These are phyloP conservation scores for Taphrina confusa DNA, from an alignment of 1,139 yeast species.

Conservation along the genomic window DNA sequence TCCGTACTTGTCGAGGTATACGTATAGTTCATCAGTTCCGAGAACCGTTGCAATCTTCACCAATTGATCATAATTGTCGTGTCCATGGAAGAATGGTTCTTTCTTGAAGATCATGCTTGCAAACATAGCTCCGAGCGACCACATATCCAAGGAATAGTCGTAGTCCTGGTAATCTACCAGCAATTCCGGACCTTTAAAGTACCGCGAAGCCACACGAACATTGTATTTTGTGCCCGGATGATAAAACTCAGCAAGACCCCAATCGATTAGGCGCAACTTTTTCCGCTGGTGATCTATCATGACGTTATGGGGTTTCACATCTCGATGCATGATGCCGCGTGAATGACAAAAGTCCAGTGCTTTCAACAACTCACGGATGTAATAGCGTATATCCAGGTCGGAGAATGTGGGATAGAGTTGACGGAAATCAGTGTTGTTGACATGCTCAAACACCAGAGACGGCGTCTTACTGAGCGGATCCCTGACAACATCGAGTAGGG, in stretches of 20 bases:
- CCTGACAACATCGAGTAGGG: conserved; percentile 79
- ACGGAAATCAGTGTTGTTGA: conserved; percentile 87
- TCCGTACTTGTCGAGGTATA: conserved; percentile 73
- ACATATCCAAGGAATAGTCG: conserved; percentile 80
- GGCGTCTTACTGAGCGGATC: conserved; percentile 92
- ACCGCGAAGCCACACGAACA: conserved; percentile 96
- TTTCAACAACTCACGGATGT: conserved; percentile 81
- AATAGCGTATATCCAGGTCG: conserved; percentile 78
- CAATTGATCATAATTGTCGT: conserved; percentile 91
- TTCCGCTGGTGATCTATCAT: conserved; percentile 89
- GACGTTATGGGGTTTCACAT: conserved; percentile 96
- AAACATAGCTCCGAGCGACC: conserved; percentile 97
- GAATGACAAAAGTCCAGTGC: conserved; percentile 95
- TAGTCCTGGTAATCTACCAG: conserved; percentile 90
- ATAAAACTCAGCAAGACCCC: conserved; percentile 98
- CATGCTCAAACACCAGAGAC: conserved; percentile 86
- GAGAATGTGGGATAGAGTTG: conserved; percentile 86
- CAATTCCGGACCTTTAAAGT: conserved; percentile 96
- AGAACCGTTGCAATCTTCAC: conserved; percentile 91
- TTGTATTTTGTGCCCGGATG: conserved; percentile 94
- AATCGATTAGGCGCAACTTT: conserved; percentile 80
- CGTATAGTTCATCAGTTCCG: conserved; percentile 81
- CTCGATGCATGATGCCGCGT: conserved; percentile 98
- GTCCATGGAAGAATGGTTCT: conserved; percentile 97
- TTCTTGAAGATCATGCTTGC: conserved; percentile 96